These are phyloP conservation scores for Hypoxylon rickii DNA, from an alignment of 495 filamentous ascomycete genomes.

Conservation along the genomic window DNA sequence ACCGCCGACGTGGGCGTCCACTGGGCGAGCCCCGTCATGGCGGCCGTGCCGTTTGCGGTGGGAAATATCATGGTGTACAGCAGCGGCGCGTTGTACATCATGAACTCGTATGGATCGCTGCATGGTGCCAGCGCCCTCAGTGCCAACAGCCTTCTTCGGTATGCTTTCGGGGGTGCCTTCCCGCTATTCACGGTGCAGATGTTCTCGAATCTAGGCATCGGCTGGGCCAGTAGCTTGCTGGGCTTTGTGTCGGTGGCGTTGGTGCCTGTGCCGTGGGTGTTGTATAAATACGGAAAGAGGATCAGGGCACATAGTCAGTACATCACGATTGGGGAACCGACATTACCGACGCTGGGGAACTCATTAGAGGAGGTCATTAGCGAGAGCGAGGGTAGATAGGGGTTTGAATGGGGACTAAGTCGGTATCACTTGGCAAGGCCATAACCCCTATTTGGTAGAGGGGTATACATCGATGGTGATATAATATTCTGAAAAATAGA, in stretches of 20 bases:
- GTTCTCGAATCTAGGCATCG: not conserved
- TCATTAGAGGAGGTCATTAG: too few relatives aligned
- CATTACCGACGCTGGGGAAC: too few relatives aligned
- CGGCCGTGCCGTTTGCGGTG: not conserved
- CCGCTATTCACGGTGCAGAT: not conserved
- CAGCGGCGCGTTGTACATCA: not conserved
- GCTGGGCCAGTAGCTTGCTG: not conserved
- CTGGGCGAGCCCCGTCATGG: slow-evolving; percentile 19
- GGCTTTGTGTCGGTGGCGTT: not conserved
- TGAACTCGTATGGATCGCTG: not conserved
- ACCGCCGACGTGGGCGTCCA: slow-evolving; percentile 31
- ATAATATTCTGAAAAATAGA: too few relatives aligned
- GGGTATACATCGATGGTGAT: too few relatives aligned
- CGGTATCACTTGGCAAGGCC: too few relatives aligned
- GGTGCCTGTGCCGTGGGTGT: not conserved
- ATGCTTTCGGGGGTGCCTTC: not conserved
- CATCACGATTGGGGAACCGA: too few relatives aligned
- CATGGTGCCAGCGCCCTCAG: not conserved
- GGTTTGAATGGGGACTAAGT: too few relatives aligned
- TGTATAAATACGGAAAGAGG: slow-evolving; percentile 47
- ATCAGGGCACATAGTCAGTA: too few relatives aligned
- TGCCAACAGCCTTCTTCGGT: not conserved
- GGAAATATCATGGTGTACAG: not conserved
- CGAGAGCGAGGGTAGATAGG: too few relatives aligned
- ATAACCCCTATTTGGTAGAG: too few relatives aligned